These are phyloP conservation scores for Chrysanthemum lavandulifolium DNA, from an alignment of 129 eudicot genomes.

Conservation along the genomic window DNA sequence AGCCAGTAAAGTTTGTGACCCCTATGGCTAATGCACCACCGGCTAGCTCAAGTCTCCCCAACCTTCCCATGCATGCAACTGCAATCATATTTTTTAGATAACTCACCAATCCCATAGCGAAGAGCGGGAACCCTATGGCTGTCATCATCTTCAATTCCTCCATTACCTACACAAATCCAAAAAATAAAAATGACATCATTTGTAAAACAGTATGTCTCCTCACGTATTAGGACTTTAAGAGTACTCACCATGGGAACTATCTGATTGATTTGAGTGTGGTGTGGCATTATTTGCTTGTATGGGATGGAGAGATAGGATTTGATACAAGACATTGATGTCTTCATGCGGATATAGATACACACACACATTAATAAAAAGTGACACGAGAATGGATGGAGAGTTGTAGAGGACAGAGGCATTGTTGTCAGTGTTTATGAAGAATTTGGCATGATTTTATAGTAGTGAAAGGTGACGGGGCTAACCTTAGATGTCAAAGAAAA, in stretches of 20 bases:
- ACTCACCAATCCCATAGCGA: slow-evolving; percentile 71
- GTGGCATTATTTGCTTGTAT: slow-evolving; percentile 45
- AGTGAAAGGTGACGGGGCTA: slow-evolving; percentile 41
- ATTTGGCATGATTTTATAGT: slow-evolving; percentile 46
- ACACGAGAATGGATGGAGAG: slow-evolving; percentile 25
- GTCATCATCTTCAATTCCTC: slow-evolving; percentile 74
- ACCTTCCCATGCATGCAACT: slow-evolving; percentile 93
- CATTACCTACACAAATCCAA: slow-evolving; percentile 48
- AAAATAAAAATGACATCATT: slow-evolving; percentile 13
- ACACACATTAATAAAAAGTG: not conserved
- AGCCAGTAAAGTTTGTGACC: slow-evolving; percentile 91
- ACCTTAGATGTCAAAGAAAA: slow-evolving; percentile 24
- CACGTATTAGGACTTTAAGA: slow-evolving; percentile 15
- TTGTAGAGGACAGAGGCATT: not conserved
- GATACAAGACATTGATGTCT: slow-evolving; percentile 22
- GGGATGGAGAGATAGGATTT: slow-evolving; percentile 33
- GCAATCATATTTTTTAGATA: slow-evolving; percentile 83
- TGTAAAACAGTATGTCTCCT: slow-evolving; percentile 12
- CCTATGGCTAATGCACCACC: slow-evolving; percentile 99
- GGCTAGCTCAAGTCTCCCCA: slow-evolving; percentile 96
- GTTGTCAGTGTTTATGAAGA: slow-evolving; percentile 28
- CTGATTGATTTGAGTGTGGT: slow-evolving; percentile 39
- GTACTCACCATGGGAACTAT: slow-evolving; percentile 50
- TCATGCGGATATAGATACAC: slow-evolving; percentile 20
- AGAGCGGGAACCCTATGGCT: slow-evolving; percentile 68